These are phyloP conservation scores for Lodderomyces oxycetoniae DNA, from an alignment of 1,139 yeast genomes.

Conservation along the genomic window DNA sequence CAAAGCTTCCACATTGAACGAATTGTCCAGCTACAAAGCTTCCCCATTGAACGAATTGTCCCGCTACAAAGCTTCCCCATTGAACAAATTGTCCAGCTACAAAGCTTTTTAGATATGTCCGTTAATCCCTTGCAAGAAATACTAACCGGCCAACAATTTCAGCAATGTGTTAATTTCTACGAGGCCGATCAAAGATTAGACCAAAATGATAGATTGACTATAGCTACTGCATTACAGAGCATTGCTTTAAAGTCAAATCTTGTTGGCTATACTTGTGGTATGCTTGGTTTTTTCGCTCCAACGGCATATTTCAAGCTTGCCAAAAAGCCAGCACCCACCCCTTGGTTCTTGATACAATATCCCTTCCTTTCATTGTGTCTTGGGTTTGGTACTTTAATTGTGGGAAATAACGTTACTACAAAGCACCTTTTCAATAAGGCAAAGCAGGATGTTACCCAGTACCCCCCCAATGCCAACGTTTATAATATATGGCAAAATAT, in stretches of 20 bases:
- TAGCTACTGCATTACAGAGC: conserved; percentile 29
- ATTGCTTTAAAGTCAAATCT: conserved; percentile 25
- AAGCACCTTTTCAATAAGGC: conserved; percentile 22
- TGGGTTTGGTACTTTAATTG: conserved; percentile 25
- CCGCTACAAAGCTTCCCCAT: no score
- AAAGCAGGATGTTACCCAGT: conserved; percentile 3
- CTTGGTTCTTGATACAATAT: conserved; percentile 18
- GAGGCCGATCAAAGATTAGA: conserved; percentile 38
- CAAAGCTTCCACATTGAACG: no score
- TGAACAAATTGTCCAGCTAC: no score
- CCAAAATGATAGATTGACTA: conserved; percentile 26
- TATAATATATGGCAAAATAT: conserved; percentile 36
- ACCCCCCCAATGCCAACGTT: conserved; percentile 5
- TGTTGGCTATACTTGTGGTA: conserved; percentile 24
- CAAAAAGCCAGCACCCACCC: conserved; percentile 8
- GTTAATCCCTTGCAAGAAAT: conserved; percentile 12
- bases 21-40: no score
- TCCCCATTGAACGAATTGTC: no score
- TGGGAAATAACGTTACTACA: conserved; percentile 23
- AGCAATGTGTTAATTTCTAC: conserved; percentile 37
- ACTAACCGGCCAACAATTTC: conserved; percentile 31
- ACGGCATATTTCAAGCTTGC: conserved; percentile 19
- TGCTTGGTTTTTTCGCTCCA: conserved; percentile 25
- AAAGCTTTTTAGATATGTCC: background rate
- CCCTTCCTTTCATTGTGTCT: conserved; percentile 33